A percentile compares a stretch with the other conserved stretches of the same genome.
phyloP scores from a whole-genome alignment of 169 alveolate genomes.

The Cryptosporidium viatorum region DNA sequence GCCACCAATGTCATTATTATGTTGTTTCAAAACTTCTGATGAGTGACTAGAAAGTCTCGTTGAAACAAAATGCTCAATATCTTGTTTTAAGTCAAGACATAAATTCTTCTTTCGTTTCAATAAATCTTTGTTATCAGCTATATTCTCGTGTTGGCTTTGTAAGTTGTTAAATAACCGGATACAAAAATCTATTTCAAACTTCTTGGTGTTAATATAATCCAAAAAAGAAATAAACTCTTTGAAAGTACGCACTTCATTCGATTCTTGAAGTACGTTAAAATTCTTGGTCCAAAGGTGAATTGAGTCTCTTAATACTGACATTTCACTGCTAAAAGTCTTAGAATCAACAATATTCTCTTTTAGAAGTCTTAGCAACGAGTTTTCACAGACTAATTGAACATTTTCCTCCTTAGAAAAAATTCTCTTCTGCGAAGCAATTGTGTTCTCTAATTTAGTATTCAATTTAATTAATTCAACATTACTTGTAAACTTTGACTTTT shows the following conservation, averaged over 20 bases:
- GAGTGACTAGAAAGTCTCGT: constrained; percentile 5
- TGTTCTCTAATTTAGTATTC: constrained; percentile 5
- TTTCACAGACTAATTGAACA: constrained; percentile 38
- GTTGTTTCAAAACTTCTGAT: background rate
- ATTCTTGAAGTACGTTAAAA: background rate
- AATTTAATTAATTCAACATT: constrained; percentile 16
- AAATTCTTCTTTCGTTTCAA: background rate
- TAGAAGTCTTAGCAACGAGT: constrained; percentile 20
- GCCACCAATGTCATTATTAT: background rate
- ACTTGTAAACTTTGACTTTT: constrained; percentile 11
- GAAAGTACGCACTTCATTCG: constrained; percentile 19
- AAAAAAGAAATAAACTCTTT: constrained; percentile 4
- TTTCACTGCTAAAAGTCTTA: constrained; percentile 14
- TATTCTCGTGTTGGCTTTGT: background rate
- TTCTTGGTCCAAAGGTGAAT: constrained; percentile 30
- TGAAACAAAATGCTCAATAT: constrained; percentile 6
- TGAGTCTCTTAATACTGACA: constrained; percentile 38
- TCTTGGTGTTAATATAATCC: constrained; percentile 22
- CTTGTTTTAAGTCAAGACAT: background rate
- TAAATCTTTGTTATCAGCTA: background rate
- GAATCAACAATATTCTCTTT: constrained; percentile 2
- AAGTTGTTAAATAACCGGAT: constrained; percentile 13
- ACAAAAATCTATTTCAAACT: constrained; percentile 48
- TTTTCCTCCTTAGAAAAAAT: background rate
- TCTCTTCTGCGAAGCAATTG: background rate